phyloP scores from a whole-genome alignment of 2,329 filamentous ascomycete species.

The Blumeria graminis region DNA sequence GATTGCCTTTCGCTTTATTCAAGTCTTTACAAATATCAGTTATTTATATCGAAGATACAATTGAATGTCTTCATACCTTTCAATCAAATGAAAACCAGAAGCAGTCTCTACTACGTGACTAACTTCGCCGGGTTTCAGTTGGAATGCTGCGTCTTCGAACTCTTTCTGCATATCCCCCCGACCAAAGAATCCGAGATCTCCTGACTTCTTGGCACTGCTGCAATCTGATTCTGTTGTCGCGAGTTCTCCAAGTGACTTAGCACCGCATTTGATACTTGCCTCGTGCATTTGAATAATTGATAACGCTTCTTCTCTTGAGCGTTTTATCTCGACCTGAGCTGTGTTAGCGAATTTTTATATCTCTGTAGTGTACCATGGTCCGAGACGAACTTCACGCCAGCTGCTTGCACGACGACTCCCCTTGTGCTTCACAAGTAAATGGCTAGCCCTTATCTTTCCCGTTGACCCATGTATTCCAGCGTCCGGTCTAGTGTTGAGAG shows the following conservation, averaged over 20 bases:
- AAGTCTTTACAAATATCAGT: conserved; percentile 4
- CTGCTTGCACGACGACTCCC: conserved; percentile 73
- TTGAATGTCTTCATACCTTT: conserved; percentile 33
- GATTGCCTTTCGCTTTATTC: conserved; percentile 4
- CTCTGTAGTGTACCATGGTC: background rate
- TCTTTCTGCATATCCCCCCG: conserved; percentile 95
- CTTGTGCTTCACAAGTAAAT: conserved; percentile 81
- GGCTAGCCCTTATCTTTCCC: conserved; percentile 80
- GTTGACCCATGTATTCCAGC: conserved; percentile 13
- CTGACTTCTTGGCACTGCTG: conserved; percentile 79
- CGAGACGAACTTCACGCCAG: conserved; percentile 48
- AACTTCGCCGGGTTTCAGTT: conserved; percentile 64
- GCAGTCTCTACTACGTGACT: conserved; percentile 77
- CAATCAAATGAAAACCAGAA: conserved; percentile 84
- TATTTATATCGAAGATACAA: background rate
- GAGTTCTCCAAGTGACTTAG: conserved; percentile 51
- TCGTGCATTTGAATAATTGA: conserved; percentile 55
- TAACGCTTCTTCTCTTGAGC: conserved; percentile 67
- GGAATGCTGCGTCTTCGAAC: conserved; percentile 90
- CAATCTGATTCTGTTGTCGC: conserved; percentile 83
- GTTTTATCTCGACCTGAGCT: conserved; percentile 48
- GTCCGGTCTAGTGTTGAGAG: conserved; percentile 20
- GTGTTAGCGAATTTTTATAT: conserved; percentile 2
- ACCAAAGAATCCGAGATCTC: conserved; percentile 87
- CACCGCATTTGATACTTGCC: conserved; percentile 46